Evolutionary conservation across 2,329 filamentous ascomycete genomes (phyloP).

Genomic region (Stachybotrys elegans): DNA sequence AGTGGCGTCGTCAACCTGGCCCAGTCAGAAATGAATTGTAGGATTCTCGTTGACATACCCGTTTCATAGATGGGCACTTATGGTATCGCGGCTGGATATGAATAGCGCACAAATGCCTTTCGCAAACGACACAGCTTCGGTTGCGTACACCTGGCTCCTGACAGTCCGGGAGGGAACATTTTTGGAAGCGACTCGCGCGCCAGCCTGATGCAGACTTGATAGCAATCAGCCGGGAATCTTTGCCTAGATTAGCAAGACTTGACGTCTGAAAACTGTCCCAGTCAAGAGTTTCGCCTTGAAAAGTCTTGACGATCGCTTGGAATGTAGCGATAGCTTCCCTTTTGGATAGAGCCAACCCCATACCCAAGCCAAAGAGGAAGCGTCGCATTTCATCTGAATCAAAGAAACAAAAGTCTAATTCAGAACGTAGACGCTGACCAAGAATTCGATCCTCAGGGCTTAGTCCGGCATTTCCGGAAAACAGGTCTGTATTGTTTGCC

Average conservation of each 20-base stretch:
- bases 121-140: constrained; percentile 4
- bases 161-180: constrained; percentile 5
- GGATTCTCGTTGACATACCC: constrained; percentile 2
- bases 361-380: constrained; percentile 13
- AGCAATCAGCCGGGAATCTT: too few relatives aligned
- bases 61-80: constrained; percentile 1
- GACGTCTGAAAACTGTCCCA: too few relatives aligned
- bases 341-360: constrained; percentile 9
- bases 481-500: constrained; percentile 2
- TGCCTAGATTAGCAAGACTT: too few relatives aligned
- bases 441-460: constrained; percentile 5
- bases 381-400: constrained; percentile 14
- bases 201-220: too few relatives aligned
- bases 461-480: constrained; percentile 4
- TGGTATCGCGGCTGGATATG: constrained; percentile 6
- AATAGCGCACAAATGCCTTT: constrained; percentile 5
- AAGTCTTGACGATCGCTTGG: constrained; percentile 11
- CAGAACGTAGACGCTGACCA: constrained; percentile 5
- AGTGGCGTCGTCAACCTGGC: constrained; percentile 3
- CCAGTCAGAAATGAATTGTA: background rate
- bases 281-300: constrained; percentile 7
- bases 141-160: constrained; percentile 7
- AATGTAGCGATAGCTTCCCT: constrained; percentile 9
- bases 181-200: constrained; percentile 9
- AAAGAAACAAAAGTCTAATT: constrained; percentile 8